phyloP scores from a whole-genome alignment of 148 eudicot genomes.

The Heliamphora exappendiculata region DNA sequence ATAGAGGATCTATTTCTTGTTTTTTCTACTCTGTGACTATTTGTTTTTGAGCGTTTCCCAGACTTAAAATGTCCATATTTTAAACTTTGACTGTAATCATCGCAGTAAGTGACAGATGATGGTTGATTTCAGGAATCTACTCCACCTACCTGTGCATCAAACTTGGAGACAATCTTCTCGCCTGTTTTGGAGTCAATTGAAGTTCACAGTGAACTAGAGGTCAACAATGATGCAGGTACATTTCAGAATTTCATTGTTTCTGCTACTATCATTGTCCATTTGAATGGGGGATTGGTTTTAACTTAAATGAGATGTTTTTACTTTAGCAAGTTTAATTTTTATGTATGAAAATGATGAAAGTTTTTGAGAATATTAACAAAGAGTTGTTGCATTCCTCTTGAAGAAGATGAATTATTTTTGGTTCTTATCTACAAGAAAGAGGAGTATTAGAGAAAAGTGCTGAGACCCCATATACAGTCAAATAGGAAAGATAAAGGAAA shows the following conservation, averaged over 20 bases:
- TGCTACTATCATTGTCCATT: not conserved
- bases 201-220: conserved; percentile 17
- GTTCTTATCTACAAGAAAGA: too few species aligned
- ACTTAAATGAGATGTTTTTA: not conserved
- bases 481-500: too few species aligned
- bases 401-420: too few species aligned
- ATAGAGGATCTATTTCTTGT: not conserved
- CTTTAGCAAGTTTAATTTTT: not conserved
- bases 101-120: not conserved
- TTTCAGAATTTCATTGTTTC: not conserved
- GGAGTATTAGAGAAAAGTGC: too few species aligned
- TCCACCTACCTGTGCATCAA: conserved; percentile 37
- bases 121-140: conserved; percentile 43
- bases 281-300: not conserved
- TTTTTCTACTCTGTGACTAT: not conserved
- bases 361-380: not conserved
- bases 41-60: not conserved
- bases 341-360: not conserved
- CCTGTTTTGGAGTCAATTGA: conserved; percentile 42
- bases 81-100: not conserved
- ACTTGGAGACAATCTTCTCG: conserved; percentile 64
- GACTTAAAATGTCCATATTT: not conserved
- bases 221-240: conserved; percentile 44
- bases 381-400: not conserved
- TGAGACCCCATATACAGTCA: too few species aligned